Base-by-base conservation (phyloP, 192 early-diverging fungal genomes). In the Coemansia sp. region DNA sequence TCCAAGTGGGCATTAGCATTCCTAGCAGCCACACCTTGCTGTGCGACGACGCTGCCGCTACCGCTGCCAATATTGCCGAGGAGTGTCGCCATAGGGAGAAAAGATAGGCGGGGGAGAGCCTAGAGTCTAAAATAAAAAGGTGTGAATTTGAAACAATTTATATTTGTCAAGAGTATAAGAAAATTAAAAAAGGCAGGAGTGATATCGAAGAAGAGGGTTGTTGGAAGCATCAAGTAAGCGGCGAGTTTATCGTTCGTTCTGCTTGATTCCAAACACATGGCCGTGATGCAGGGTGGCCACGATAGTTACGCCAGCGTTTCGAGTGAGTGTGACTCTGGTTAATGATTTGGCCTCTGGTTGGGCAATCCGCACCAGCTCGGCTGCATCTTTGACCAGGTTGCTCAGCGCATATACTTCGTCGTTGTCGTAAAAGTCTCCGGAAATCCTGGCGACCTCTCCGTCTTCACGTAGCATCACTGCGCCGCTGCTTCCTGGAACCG, bases 401-500 rank as follows among this genome's bases (percentile, higher is more conserved):
- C 60, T 54, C 22, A 74, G 60, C 27, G 51, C 55, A 34, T 44
- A 58, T 10, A 55, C 60, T 39, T 74, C 72, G 37, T 46, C 43
- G 9, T 9, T 20, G 22, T 74, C 55, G 3, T 53, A 27, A 47
- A 67, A 26, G 26, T 49, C 42, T 5, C 72, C 72, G 7, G 72
- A 74, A 1, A 51, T 51, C 29, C 64, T 58, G 13, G 43, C 52
- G 44, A 74, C 56, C 19, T 66, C 48, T 6, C 72, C 72, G n/a
- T 67, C 64, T 4, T 74, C 72, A 13, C 60, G 60, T 9, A 67
- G 50, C 72, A 74, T 74, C 26, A 74, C 53, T 2, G 72, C 72
- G 2, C 72, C 72, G 11, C 54, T 18, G 44, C 72, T 74, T 3
- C 64, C 72, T 0, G 59, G 60, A 13, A 74, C 39, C 10, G 64